Percentiles rank a stretch among this genome's conserved stretches.
Evolutionary conservation across 2,329 filamentous ascomycete species (phyloP).

Genomic region (Colletotrichum tamarilloi): DNA sequence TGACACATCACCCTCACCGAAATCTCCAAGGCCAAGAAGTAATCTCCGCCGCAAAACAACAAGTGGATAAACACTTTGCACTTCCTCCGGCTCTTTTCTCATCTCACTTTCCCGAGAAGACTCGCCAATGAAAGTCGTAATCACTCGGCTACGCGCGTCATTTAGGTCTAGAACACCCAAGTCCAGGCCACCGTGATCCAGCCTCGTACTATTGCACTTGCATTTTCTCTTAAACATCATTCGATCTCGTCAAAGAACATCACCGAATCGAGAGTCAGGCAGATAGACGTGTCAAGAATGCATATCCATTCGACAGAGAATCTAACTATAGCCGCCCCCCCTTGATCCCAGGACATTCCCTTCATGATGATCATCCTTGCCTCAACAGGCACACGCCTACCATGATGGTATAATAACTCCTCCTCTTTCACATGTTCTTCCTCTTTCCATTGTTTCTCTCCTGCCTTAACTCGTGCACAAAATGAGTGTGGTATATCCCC

Average conservation of each 20-base stretch:
- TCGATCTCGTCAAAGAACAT: not conserved
- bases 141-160: not conserved
- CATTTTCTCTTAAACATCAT: too few species aligned
- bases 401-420: not conserved
- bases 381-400: not conserved
- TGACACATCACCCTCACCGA: not conserved
- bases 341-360: not conserved
- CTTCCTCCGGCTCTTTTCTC: too few species aligned
- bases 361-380: not conserved
- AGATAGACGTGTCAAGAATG: not conserved
- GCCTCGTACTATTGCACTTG: too few species aligned
- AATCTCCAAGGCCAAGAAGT: too few species aligned
- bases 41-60: not conserved
- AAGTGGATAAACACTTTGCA: too few species aligned
- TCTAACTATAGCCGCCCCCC: not conserved
- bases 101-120: too few species aligned
- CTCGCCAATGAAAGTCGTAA: too few species aligned
- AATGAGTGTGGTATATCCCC: conserved; percentile 29
- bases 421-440: not conserved
- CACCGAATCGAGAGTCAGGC: not conserved
- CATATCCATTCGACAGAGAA: not conserved
- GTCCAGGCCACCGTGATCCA: too few species aligned
- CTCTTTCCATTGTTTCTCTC: not conserved
- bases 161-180: too few species aligned
- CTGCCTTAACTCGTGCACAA: not conserved